Percentiles rank a stretch among this genome's conserved stretches.
phyloP scores from a whole-genome alignment of 2,329 filamentous ascomycete genomes.

The Trichoderma sp. region DNA sequence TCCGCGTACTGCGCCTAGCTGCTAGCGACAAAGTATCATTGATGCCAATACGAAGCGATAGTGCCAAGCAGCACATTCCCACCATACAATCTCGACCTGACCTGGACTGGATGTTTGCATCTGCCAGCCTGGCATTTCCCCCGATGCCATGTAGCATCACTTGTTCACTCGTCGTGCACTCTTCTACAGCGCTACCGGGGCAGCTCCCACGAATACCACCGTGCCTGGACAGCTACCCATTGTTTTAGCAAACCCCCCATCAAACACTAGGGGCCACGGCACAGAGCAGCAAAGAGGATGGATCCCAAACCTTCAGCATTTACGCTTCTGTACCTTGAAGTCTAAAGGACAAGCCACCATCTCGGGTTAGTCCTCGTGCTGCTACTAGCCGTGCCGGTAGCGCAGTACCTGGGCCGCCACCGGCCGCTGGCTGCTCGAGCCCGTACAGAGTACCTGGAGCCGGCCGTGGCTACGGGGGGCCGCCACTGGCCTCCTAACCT shows the following conservation, averaged over 20 bases:
- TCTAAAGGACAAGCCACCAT: slow-evolving; percentile 16
- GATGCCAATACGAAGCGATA: not conserved
- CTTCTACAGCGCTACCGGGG: not conserved
- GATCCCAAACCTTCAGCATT: not conserved
- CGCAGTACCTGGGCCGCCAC: slow-evolving; percentile 3
- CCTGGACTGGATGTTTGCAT: not conserved
- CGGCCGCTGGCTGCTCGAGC: not conserved
- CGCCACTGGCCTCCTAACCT: slow-evolving; percentile 21
- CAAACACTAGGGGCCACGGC: not conserved
- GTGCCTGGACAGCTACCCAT: not conserved
- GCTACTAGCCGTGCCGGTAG: not conserved
- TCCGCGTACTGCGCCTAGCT: not conserved
- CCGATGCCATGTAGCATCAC: not conserved
- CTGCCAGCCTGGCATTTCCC: not conserved
- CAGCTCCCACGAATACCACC: not conserved
- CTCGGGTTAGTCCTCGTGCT: slow-evolving; percentile 8
- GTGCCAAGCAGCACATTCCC: not conserved
- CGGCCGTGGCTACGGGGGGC: slow-evolving; percentile 15
- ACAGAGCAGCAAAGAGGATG: not conserved
- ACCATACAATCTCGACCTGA: not conserved
- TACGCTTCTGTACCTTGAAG: slow-evolving; percentile 10
- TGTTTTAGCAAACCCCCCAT: not conserved
- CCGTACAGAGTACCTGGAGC: not conserved
- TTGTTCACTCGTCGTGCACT: not conserved
- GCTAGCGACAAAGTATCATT: not conserved